Base-by-base conservation (phyloP, 1,284 basidiomycete species). In the Testicularia cyperi region DNA sequence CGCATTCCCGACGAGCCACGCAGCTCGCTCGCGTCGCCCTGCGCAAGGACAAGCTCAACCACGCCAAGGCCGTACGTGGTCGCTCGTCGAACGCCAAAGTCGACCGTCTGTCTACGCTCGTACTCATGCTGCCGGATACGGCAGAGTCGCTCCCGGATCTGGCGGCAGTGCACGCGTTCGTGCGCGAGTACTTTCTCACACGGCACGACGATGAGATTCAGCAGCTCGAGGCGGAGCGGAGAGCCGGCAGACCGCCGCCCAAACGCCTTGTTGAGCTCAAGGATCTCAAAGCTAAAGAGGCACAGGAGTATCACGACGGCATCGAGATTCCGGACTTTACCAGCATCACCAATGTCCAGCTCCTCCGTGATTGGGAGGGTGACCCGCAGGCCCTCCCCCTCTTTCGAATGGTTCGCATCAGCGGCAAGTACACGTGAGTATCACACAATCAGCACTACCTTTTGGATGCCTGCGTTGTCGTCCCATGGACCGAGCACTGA, bases 341-440 rank as follows among this genome's bases (percentile, higher is more conserved):
- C 37, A 65, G 54, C 33, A 31, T 36, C 3, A 63, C 41, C 38
- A 76, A 76, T 28, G 74, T 76, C 27, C 41, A 42, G 16, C 44
- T 74, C 5, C 51, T 76, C 3, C 47, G 74, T 6, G 56, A 68
- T 14, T 76, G 74, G 74, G 43, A 72, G 21, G 74, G 74, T 6
- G 71, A 75, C 38, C 60, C 62, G 9, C 72, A 75, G 41, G 65
- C 64, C 14, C 34, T 74, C 14, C 63, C 62, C 13, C 43, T 65
- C 26, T 76, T 73, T 47, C 60, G 69, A 15, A 69, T 75, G 51
- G 58, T 74, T 12, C 56, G 72, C 14, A 65, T 75, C 38, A 73
- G 66, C 45, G 64, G 42, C 14, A 48, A 51, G 5, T 52, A 70
- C 24, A 62, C 56, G 49, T 66, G 41, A 42, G 63, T 57, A n/a